Conservation (phyloP, 805 yeast genomes). For the Pichia heedii region DNA sequence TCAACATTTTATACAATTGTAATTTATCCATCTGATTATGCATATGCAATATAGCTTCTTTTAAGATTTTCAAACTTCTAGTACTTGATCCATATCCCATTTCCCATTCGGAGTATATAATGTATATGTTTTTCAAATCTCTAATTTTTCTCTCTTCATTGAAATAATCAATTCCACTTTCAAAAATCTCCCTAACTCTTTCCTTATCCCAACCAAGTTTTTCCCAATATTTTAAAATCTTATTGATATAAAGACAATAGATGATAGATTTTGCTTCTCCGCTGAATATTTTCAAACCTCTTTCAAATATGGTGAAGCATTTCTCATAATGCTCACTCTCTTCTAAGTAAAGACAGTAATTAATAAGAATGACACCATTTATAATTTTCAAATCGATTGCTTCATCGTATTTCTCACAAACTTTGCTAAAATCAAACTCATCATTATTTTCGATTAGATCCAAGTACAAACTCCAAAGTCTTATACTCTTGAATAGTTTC, state of each 20-base stretch:
- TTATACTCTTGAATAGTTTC: slow-evolving; percentile 48
- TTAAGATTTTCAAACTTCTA: slow-evolving; percentile 41
- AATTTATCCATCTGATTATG: slow-evolving; percentile 24
- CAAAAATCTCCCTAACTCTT: slow-evolving; percentile 65
- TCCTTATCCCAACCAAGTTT: slow-evolving; percentile 35
- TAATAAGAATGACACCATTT: slow-evolving; percentile 56
- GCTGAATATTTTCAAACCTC: slow-evolving; percentile 52
- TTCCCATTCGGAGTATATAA: slow-evolving; percentile 57
- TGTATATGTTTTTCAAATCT: slow-evolving; percentile 41
- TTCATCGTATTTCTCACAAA: slow-evolving; percentile 40
- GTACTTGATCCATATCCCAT: slow-evolving; percentile 41
- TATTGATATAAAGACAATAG: slow-evolving; percentile 60
- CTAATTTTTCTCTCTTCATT: slow-evolving; percentile 10
- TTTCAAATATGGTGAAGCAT: slow-evolving; percentile 55
- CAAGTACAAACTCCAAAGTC: slow-evolving; percentile 65
- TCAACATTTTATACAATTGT: slow-evolving; percentile 35
- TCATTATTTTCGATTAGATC: slow-evolving; percentile 52
- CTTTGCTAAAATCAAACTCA: slow-evolving; percentile 32
- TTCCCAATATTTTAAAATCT: slow-evolving; percentile 29
- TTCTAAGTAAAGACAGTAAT: slow-evolving; percentile 56
- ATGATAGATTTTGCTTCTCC: slow-evolving; percentile 58
- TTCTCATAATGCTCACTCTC: slow-evolving; percentile 37
- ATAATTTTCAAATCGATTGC: slow-evolving; percentile 53
- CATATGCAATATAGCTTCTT: slow-evolving; percentile 30
- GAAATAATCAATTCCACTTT: slow-evolving; percentile 41